Evolutionary conservation across 345 rosid genomes (phyloP).

Genomic region (Excoecaria cochinchinensis): DNA sequence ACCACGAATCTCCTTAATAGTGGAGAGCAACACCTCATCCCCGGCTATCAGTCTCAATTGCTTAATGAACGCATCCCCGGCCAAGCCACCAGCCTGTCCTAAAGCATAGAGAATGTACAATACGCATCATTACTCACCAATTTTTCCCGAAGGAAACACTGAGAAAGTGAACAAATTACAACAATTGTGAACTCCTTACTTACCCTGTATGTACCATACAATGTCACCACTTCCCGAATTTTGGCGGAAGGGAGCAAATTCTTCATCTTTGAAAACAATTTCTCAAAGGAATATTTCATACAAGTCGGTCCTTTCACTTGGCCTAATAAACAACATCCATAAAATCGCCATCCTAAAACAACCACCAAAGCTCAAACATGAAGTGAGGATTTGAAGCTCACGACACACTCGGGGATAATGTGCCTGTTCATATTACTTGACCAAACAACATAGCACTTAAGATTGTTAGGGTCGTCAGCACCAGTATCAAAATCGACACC

Average conservation of each 20-base stretch:
- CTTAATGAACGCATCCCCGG: slow-evolving; percentile 32
- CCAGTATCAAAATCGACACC: slow-evolving; percentile 38
- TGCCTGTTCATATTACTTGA: slow-evolving; percentile 35
- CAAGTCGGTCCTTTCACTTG: slow-evolving; percentile 15
- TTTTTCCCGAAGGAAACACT: neutral
- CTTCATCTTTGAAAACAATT: slow-evolving; percentile 37
- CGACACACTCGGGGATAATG: slow-evolving; percentile 47
- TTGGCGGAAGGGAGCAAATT: slow-evolving; percentile 38
- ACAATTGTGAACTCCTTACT: neutral
- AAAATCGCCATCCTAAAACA: slow-evolving; percentile 7
- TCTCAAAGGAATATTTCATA: slow-evolving; percentile 26
- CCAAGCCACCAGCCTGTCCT: slow-evolving; percentile 38
- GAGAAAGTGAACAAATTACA: neutral
- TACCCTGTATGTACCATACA: slow-evolving; percentile 35
- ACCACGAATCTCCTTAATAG: slow-evolving; percentile 33
- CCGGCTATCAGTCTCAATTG: slow-evolving; percentile 37
- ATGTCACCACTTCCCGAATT: slow-evolving; percentile 28
- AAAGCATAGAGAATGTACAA: slow-evolving; percentile 1
- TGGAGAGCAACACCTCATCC: slow-evolving; percentile 34
- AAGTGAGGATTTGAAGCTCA: slow-evolving; percentile 43
- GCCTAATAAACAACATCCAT: slow-evolving; percentile 17
- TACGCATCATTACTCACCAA: neutral
- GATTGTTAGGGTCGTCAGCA: slow-evolving; percentile 41
- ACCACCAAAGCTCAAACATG: neutral
- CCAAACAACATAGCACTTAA: slow-evolving; percentile 48